phyloP scores from a whole-genome alignment of 2,329 filamentous ascomycete genomes.

The Talaromyces verruculosus region DNA sequence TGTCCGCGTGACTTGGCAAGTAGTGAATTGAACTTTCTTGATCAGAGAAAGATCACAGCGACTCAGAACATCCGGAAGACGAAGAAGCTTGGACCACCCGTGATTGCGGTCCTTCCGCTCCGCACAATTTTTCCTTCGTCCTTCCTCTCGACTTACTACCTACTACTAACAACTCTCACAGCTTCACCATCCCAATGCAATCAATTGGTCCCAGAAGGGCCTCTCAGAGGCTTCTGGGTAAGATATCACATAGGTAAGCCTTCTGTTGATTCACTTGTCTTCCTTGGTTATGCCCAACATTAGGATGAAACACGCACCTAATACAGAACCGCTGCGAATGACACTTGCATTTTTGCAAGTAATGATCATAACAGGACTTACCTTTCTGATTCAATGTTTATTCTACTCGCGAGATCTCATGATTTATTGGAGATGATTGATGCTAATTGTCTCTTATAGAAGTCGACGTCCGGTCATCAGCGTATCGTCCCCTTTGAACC shows the following conservation, averaged over 20 bases:
- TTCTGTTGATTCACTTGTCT: slow-evolving; percentile 13
- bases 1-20: neutral
- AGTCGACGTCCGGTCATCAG: neutral
- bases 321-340: slow-evolving; percentile 69
- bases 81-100: slow-evolving; percentile 23
- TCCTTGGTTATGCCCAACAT: neutral
- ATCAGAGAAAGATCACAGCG: neutral
- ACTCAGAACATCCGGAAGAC: neutral
- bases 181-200: slow-evolving; percentile 34
- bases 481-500: neutral
- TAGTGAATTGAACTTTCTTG: neutral
- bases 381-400: slow-evolving; percentile 7
- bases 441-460: neutral
- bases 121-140: slow-evolving; percentile 18
- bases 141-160: slow-evolving; percentile 9
- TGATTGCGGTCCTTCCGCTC: slow-evolving; percentile 2
- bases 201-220: slow-evolving; percentile 40
- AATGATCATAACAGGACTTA: slow-evolving; percentile 41
- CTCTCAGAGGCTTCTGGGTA: slow-evolving; percentile 34
- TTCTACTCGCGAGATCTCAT: neutral
- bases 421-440: neutral
- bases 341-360: slow-evolving; percentile 48
- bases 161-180: neutral
- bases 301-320: slow-evolving; percentile 46
- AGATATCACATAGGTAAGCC: slow-evolving; percentile 35